phyloP scores from a whole-genome alignment of 805 yeast species.

The Nakazawaea holstii region DNA sequence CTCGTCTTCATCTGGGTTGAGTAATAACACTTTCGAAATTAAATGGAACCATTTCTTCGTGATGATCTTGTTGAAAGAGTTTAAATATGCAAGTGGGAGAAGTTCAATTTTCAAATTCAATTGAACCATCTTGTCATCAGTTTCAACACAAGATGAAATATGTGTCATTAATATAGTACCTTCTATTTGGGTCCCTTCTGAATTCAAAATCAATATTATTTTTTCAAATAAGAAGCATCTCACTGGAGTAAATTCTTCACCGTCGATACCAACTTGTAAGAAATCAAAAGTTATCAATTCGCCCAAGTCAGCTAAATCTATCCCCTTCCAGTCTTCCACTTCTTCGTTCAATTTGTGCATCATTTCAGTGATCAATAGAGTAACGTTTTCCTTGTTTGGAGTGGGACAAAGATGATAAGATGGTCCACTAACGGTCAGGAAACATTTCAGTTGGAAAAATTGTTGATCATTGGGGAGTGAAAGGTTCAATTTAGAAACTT shows the following conservation, averaged over 20 bases:
- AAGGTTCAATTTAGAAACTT: conserved; percentile 2
- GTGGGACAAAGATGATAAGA: neutral
- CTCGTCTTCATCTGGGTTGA: neutral
- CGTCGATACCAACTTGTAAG: conserved; percentile 1
- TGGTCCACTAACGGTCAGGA: conserved; percentile 7
- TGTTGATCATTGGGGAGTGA: neutral
- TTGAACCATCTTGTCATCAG: neutral
- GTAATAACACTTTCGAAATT: neutral
- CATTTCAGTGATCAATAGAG: conserved; percentile 1
- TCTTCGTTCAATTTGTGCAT: conserved; percentile 6
- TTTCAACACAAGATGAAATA: conserved; percentile 4
- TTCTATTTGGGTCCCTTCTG: neutral
- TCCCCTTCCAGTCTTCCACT: conserved; percentile 11
- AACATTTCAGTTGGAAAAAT: conserved; percentile 1
- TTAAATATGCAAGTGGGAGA: conserved; percentile 6
- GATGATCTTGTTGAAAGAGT: conserved; percentile 2
- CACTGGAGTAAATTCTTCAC: neutral
- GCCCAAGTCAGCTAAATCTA: conserved; percentile 6
- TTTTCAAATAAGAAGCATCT: conserved; percentile 10
- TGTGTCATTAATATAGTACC: conserved; percentile 2
- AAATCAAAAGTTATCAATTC: conserved; percentile 9
- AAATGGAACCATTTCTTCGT: conserved; percentile 8
- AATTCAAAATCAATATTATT: conserved; percentile 2
- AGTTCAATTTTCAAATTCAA: conserved; percentile 6
- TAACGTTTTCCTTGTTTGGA: neutral